Evolutionary conservation across 495 filamentous ascomycete genomes (phyloP).

Genomic region (Cercophora sp.): DNA sequence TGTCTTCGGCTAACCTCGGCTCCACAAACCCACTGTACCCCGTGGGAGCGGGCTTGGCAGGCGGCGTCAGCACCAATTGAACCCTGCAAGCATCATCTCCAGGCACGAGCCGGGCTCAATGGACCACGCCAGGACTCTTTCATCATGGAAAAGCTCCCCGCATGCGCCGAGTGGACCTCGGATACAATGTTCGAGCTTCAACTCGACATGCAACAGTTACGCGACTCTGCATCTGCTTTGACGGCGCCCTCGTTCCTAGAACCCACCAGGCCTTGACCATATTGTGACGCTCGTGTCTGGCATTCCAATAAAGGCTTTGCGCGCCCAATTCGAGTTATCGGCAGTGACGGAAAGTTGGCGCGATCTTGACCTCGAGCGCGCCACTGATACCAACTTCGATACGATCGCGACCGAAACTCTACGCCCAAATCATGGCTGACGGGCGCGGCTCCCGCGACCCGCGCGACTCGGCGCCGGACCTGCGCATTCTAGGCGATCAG

Average conservation of each 20-base stretch:
- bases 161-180: slow-evolving; percentile 6
- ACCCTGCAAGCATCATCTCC: too few relatives aligned
- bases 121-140: not conserved
- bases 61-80: too few relatives aligned
- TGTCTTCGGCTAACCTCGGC: slow-evolving; percentile 15
- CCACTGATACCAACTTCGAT: slow-evolving; percentile 11
- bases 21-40: slow-evolving; percentile 12
- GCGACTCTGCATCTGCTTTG: too few relatives aligned
- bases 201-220: not conserved
- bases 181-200: not conserved
- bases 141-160: not conserved
- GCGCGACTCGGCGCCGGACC: slow-evolving; percentile 66
- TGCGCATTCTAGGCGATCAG: slow-evolving; percentile 75
- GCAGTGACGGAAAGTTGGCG: not conserved
- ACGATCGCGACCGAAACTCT: slow-evolving; percentile 17
- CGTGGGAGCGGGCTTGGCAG: not conserved
- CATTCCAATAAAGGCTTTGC: too few relatives aligned
- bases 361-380: not conserved
- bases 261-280: too few relatives aligned
- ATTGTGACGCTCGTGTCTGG: too few relatives aligned
- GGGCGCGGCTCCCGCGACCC: too few relatives aligned
- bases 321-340: too few relatives aligned
- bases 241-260: too few relatives aligned
- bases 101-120: not conserved
- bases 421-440: slow-evolving; percentile 1